Conservation (phyloP, 257 asterid genomes). For the Coffea canephora region DNA sequence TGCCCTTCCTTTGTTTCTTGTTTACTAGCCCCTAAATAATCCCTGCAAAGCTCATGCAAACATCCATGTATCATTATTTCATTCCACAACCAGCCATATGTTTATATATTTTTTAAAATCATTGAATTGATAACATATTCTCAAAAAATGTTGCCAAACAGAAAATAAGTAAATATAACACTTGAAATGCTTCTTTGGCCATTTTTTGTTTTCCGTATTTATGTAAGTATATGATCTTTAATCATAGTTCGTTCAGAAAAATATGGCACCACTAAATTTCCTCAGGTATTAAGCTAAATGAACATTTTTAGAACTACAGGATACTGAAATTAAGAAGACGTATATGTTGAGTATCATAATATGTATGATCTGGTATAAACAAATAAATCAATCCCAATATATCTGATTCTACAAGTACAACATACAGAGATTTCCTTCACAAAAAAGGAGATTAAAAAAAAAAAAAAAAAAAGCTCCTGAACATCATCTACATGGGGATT, state of each 20-base stretch:
- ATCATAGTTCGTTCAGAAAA: background rate
- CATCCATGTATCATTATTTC: background rate
- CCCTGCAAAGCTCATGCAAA: no score
- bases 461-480: background rate
- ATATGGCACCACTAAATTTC: background rate
- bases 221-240: background rate
- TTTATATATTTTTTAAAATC: no score
- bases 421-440: background rate
- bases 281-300: background rate
- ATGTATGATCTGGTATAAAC: background rate
- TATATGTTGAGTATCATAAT: background rate
- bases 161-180: no score
- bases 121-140: background rate
- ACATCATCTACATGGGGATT: constrained; percentile 3
- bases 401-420: background rate
- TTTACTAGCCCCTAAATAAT: no score
- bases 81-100: no score
- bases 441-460: background rate
- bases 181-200: background rate
- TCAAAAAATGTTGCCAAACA: background rate
- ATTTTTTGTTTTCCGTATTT: background rate
- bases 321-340: background rate
- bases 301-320: background rate
- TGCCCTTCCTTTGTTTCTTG: no score
- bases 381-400: constrained; percentile 13